Evolutionary conservation across 257 asterid species (phyloP), one percentile per base, ranked within the genome.

Genomic region (Solanum tarijense): DNA sequence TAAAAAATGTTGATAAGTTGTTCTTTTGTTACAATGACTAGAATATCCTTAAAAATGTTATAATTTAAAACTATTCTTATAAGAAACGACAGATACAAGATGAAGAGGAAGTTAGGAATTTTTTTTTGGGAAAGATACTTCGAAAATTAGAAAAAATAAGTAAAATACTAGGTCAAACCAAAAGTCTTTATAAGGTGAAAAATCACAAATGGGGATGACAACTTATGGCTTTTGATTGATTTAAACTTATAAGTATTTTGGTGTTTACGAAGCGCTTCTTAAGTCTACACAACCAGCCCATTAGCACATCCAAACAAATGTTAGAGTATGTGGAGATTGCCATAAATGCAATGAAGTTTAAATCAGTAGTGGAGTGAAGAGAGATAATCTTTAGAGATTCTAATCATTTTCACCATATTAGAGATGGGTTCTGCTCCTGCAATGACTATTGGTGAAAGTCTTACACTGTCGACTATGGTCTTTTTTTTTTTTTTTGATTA

Each of bases 261-360:
- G 65, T 55, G 23, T 7, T 55, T 18, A 55, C 11, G 23, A 18
- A 55, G 23, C n/a, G 65, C n/a, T 16, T 55, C 3, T 18, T 48
- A 55, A 55, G 65, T 18, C n/a, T 55, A 55, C 65, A 16, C 65
- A 55, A 55, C 65, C 65, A 5, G 8, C 60, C 7, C 60, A 48
- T 48, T 12, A 92, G 96, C 91, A 93, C 95, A 34, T 72, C 91
- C 27, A 90, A 90, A 34, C 88, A 90, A n/a, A 96, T 90, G 92
- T 97, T 25, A 87, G 98, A 74, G 98, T 97, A 1, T 97, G 99
- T 88, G 98, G 96, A 76, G 99, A 97, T 89, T 97, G 99, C 76
- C 99, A 96, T 86, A 46, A 43, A 88, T 12, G 95, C 96, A 6
- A 93, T 97, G 91, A 97, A 97, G 89, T 96, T 93, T 41, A 76